Evolutionary conservation across 352 stramenopile genomes (phyloP), one percentile per base, ranked within the genome.

Genomic region (Phytophthora quininea): DNA sequence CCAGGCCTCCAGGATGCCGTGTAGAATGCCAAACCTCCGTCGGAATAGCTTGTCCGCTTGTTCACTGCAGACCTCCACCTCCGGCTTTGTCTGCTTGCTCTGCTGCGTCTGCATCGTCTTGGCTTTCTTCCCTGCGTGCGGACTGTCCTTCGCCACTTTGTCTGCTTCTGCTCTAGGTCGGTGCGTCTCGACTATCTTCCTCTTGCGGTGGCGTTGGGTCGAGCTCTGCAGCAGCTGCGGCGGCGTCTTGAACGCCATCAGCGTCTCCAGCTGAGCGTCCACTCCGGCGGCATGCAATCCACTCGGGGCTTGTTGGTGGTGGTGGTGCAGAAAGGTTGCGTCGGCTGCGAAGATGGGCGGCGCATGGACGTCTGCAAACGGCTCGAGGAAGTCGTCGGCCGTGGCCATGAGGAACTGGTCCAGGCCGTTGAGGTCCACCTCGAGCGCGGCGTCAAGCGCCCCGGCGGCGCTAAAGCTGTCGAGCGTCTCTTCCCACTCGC

Each of bases 1-100:
- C 85, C 85, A 93, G 19, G 85, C 83, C 57, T 91, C 83, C 35
- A 91, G 54, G 35, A 93, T 93, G 32, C 80, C 81, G 54, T 93
- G 81, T 58, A 93, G 37, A 9, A 91, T 90, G 56, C 91, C 81
- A 59, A 90, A 90, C 50, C 85, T 80, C 49, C 81, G 70, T 61
- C 80, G 77, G 58, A 82, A 91, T n/a, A 82, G 33, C 32, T 75
- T 79, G 43, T 93, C 82, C 4, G 74, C 73, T 42, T 87, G 73
- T 27, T 78, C 69, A n/a, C 75, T 79, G 19, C 19, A 24, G 35
- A 63, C 50, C 51, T 77, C 57, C 14, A 57, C 53, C 42, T 74
- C 62, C 4, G 37, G 62, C n/a, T 7, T 33, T 49, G 48, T 69
- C 73, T 24, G 54, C 51, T 12, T 12, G 54, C 19, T 49, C 31